Percentiles rank a stretch among this genome's conserved stretches.
Evolutionary conservation across 225 moss, liverwort and hornwort genomes (phyloP).

Genomic region (Bryoerythrophyllum caledonicum): DNA sequence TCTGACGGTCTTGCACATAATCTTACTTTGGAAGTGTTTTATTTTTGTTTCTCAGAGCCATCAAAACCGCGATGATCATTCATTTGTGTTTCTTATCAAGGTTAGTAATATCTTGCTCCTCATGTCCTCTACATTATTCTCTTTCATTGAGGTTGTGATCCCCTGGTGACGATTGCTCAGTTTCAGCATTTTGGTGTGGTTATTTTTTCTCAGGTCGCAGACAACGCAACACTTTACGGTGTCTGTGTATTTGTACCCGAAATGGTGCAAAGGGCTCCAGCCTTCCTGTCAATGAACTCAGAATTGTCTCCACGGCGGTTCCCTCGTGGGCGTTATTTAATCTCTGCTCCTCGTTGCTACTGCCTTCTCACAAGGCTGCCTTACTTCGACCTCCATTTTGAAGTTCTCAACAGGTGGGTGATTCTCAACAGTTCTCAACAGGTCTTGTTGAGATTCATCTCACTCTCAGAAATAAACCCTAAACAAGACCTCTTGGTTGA

Average conservation of each 20-base stretch:
- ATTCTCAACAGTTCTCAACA: too few species aligned
- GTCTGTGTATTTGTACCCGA: constrained; percentile 93
- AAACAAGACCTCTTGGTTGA: neutral
- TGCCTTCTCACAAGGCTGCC: constrained; percentile 92
- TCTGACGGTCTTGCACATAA: neutral
- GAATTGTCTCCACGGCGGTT: constrained; percentile 75
- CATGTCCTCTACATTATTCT: neutral
- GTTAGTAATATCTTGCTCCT: constrained; percentile 40
- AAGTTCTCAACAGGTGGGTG: constrained; percentile 83
- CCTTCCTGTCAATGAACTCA: constrained; percentile 87
- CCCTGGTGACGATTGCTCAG: neutral
- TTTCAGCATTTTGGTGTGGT: neutral
- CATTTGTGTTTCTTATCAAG: constrained; percentile 94
- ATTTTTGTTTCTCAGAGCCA: constrained; percentile 65
- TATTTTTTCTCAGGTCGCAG: constrained; percentile 70
- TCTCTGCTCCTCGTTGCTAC: constrained; percentile 98
- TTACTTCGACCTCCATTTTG: constrained; percentile 90
- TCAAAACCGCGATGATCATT: constrained; percentile 93
- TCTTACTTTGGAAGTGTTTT: constrained; percentile 9
- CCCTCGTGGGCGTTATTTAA: constrained; percentile 81
- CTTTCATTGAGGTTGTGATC: constrained; percentile 6
- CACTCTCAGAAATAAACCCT: too few species aligned
- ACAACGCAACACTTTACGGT: constrained; percentile 91
- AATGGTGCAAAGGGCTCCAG: constrained; percentile 93
- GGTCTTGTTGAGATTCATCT: too few species aligned